Percentiles rank a stretch among this genome's conserved stretches.
Conservation (phyloP, 139 green algal genomes). For the Chlorella ohadii region DNA sequence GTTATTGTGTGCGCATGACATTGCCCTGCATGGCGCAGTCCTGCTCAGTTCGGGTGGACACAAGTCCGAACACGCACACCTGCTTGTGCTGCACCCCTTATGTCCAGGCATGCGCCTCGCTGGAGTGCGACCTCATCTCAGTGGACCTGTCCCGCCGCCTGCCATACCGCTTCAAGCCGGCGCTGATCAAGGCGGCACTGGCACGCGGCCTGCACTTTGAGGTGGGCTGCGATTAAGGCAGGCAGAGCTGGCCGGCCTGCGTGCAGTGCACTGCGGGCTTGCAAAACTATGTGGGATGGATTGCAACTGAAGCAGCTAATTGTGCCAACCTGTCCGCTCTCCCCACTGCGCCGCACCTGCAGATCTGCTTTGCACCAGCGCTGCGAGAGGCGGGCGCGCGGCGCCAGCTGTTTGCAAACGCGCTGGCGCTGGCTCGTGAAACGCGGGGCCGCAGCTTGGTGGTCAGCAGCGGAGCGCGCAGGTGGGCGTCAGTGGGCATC, state of each 20-base stretch:
- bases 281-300: neutral
- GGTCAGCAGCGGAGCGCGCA: constrained; percentile 61
- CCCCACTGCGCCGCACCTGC: neutral
- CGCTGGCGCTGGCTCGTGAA: constrained; percentile 53
- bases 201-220: constrained; percentile 72
- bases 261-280: neutral
- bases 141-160: constrained; percentile 61
- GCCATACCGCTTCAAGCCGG: constrained; percentile 53
- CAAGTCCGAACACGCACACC: too few species aligned
- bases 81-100: too few species aligned
- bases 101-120: constrained; percentile 52
- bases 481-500: too few species aligned
- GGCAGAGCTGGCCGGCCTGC: too few species aligned
- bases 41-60: too few species aligned
- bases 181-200: constrained; percentile 51
- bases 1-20: too few species aligned
- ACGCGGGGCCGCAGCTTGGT: constrained; percentile 62
- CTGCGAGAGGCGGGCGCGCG: constrained; percentile 47
- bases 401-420: constrained; percentile 66
- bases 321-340: too few species aligned
- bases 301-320: too few species aligned
- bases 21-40: too few species aligned
- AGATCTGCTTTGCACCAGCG: constrained; percentile 55
- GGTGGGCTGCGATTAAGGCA: constrained; percentile 43
- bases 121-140: constrained; percentile 71